phyloP scores from a whole-genome alignment of 2,329 filamentous ascomycete species.

The Epichloe hybrida region DNA sequence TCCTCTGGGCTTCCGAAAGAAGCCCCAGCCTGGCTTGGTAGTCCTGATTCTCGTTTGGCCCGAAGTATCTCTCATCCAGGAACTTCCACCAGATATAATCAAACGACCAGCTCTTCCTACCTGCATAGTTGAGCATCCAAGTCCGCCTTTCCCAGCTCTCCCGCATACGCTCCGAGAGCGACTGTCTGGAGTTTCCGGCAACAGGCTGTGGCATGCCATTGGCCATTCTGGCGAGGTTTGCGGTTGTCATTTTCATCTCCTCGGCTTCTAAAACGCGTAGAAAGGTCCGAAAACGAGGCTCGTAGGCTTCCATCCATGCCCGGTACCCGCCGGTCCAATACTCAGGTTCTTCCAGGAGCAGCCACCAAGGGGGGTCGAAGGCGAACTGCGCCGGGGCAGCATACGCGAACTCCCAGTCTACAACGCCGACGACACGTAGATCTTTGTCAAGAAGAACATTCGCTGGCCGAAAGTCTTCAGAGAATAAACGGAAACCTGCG shows the following conservation, averaged over 20 bases:
- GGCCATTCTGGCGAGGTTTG: too few species aligned
- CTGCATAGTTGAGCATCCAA: conserved; percentile 21
- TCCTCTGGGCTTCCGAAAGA: too few species aligned
- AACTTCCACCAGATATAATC: conserved; percentile 24
- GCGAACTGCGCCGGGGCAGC: background rate
- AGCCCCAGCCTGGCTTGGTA: too few species aligned
- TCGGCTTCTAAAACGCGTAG: conserved; percentile 19
- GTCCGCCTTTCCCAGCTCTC: conserved; percentile 21
- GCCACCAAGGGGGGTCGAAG: conserved; percentile 23
- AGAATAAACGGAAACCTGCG: conserved; percentile 9
- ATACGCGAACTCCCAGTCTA: conserved; percentile 30
- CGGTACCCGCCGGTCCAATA: conserved; percentile 17
- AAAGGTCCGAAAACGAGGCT: conserved; percentile 19
- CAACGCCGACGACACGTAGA: conserved; percentile 17
- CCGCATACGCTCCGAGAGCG: conserved; percentile 19
- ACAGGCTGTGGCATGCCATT: too few species aligned
- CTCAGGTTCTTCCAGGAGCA: conserved; percentile 20
- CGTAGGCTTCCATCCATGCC: conserved; percentile 19
- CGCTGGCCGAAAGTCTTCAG: conserved; percentile 15
- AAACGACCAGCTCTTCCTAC: conserved; percentile 23
- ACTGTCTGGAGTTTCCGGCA: background rate
- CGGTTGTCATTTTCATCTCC: conserved; percentile 11
- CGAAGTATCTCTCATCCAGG: conserved; percentile 20
- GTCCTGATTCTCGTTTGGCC: background rate
- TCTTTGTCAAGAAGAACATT: conserved; percentile 21